Percentiles rank a stretch among this genome's conserved stretches.
phyloP scores from a whole-genome alignment of 2,329 filamentous ascomycete genomes.

The Aspergillus aculeatinus region DNA sequence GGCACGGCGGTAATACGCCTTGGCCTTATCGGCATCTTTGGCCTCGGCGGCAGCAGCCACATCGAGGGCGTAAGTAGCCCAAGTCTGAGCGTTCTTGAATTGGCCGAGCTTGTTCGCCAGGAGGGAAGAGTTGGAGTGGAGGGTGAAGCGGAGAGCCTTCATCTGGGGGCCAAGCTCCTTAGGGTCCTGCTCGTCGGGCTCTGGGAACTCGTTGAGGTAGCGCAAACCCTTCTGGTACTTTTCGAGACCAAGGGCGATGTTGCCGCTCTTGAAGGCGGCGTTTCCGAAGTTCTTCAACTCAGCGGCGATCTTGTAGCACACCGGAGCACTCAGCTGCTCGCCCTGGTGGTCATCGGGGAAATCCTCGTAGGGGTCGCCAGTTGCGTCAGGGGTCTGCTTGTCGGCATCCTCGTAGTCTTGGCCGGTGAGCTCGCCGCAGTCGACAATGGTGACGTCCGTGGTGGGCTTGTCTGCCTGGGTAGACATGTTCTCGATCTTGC shows the following conservation, averaged over 20 bases:
- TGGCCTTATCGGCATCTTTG: constrained; percentile 75
- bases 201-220: constrained; percentile 83
- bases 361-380: constrained; percentile 91
- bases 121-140: constrained; percentile 86
- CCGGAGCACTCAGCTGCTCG: constrained; percentile 62
- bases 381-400: constrained; percentile 70
- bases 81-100: constrained; percentile 68
- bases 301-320: constrained; percentile 74
- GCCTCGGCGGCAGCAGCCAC: constrained; percentile 58
- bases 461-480: constrained; percentile 77
- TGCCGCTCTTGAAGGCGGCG: constrained; percentile 79
- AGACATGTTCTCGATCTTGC: constrained; percentile 81
- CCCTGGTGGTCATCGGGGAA: constrained; percentile 79
- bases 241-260: constrained; percentile 68
- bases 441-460: constrained; percentile 69
- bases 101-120: constrained; percentile 76
- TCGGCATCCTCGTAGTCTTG: constrained; percentile 66
- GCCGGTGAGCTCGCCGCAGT: constrained; percentile 82
- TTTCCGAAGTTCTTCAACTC: constrained; percentile 92
- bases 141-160: constrained; percentile 72
- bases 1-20: constrained; percentile 82
- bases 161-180: constrained; percentile 66
- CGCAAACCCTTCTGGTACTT: constrained; percentile 95
- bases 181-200: constrained; percentile 66
- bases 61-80: constrained; percentile 71